Conservation (phyloP, 169 alveolate genomes). For the Babesia bigemina region DNA sequence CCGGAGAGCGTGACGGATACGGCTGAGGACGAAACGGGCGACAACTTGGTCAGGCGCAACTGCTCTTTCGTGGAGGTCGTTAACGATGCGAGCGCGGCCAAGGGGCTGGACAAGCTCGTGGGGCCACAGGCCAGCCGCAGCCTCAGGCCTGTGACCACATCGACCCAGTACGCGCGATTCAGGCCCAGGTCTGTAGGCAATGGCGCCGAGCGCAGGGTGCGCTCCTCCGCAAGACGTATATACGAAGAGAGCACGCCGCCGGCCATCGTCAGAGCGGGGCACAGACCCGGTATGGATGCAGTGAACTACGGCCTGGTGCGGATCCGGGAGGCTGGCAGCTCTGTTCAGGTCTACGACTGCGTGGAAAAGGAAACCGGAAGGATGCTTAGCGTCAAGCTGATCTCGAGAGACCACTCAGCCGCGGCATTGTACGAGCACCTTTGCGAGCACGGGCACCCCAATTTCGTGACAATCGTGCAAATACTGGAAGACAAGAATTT, state of each 20-base stretch:
- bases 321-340: slow-evolving; percentile 15
- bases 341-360: slow-evolving; percentile 55
- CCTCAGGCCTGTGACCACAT: background rate
- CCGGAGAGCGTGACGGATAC: background rate
- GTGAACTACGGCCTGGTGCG: slow-evolving; percentile 54
- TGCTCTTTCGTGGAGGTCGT: background rate
- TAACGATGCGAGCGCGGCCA: background rate
- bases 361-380: slow-evolving; percentile 59
- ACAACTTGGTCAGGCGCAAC: background rate
- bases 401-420: slow-evolving; percentile 14
- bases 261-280: slow-evolving; percentile 8
- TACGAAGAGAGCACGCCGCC: slow-evolving; percentile 12
- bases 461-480: slow-evolving; percentile 42
- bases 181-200: slow-evolving; percentile 32
- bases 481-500: slow-evolving; percentile 34
- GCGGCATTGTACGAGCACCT: slow-evolving; percentile 41
- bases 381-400: slow-evolving; percentile 44
- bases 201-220: background rate
- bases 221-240: background rate
- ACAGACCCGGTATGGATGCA: background rate
- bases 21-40: background rate
- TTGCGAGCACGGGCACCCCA: slow-evolving; percentile 32
- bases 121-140: background rate
- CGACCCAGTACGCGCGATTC: slow-evolving; percentile 58
- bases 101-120: background rate